Base-by-base conservation (phyloP, 768 basidiomycete genomes). In the Galerina sulciceps region DNA sequence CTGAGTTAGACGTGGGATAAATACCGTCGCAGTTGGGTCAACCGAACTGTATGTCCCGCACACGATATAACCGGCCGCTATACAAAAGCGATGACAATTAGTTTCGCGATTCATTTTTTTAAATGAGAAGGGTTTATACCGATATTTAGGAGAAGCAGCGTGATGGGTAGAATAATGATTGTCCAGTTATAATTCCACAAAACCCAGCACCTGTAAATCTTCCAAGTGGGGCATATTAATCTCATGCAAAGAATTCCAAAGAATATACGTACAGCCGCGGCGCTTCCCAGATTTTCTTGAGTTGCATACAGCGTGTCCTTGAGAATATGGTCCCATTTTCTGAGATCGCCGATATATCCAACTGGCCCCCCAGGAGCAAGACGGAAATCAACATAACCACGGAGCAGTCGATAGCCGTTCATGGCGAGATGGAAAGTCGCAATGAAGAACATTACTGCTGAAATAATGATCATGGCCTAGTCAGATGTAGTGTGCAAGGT, bases 161-260 rank as follows among this genome's bases (percentile, higher is more conserved):
- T 38, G 6, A 34, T 55, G 4, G 54, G 54, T 3, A 55, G 3
- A 15, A 37, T 18, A 6, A 46, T 35, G 18, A 47, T 20, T 23
- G 11, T 36, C n/a, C 22, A 55, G 36, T 55, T 17, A 23, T 17
- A 45, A 23, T 47, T 55, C 54, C 54, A 55, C 8, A 55, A n/a
- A 6, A 55, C 44, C 54, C 54, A 55, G 20, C 44, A 47, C 22
- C 54, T 44, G 54, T 55, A 55, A 45, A 55, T 55, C 54, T 55
- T 2, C 10, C 10, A 20, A 20, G 14, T 14, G 13, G 17, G 3
- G 10, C 1, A 10, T 13, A n/a, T 10, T 10, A n/a, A 14, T 17
- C 18, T 18, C 3, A 22, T 35, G 15, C 15, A 14, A 31, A 10
- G 20, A 2, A 17, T 17, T 3, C 2, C 4, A 18, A 18, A 15